Base-by-base conservation (phyloP, 2,329 filamentous ascomycete species). In the Penicillium concentricum region DNA sequence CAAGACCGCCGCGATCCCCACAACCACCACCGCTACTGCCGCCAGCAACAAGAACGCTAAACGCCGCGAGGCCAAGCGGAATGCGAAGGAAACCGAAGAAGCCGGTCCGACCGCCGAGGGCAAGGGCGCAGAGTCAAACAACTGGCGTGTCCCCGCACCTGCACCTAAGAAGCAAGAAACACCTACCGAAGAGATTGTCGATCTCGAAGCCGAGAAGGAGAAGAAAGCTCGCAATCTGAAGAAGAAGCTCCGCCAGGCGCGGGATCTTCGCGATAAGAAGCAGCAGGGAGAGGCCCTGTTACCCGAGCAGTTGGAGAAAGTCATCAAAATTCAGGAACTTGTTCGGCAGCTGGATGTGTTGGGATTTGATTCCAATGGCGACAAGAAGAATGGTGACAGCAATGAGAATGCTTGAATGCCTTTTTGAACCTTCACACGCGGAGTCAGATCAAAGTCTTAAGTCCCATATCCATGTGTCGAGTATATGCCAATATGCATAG, bases 301-400 rank as follows among this genome's bases (percentile, higher is more conserved):
- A 26, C 93, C 92, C 0, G 94, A 99, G 78, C 94, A 99, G 78
- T 88, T 97, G 62, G 92, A 93, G 66, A 99, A 99, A 79, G 91
- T 99, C 54, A 95, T 96, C 73, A 96, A 94, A 76, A 96, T 99
- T 72, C 91, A 91, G 61, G 94, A 99, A 78, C 82, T 99, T 49
- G 87, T 97, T 56, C 85, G 92, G 13, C 92, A 97, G 72, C 78
- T 99, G 54, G 90, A 95, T 67, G 83, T 84, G 2, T 80, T 99
- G 28, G 93, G 93, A 0, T 91, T 97, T 61, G 89, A 95, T 72
- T 77, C 84, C 1, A 89, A 95, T 10, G 91, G 88, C 3, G 89
- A 92, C 59, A 82, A 81, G 66, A 82, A 82, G 66, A 69, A 67
- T 5, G 62, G 57, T 12, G 50, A 51, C 15, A 57, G 48, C 12